phyloP scores from a whole-genome alignment of 805 yeast genomes.

The Jamesozyma gamospora region DNA sequence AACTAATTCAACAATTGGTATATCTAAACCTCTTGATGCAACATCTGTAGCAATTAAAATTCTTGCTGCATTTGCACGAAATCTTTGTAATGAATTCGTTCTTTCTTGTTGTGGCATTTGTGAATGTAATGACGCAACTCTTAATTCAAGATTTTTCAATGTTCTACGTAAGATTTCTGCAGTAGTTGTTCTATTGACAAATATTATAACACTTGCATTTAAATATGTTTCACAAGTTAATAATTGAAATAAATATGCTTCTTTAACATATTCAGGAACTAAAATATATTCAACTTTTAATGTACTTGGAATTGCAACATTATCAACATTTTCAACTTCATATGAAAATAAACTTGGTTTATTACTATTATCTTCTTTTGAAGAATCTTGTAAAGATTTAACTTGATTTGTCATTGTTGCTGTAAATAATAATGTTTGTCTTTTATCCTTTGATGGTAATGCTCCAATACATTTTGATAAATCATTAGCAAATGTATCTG shows the following conservation, averaged over 20 bases:
- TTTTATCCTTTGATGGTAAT: slow-evolving; percentile 56
- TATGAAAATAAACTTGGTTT: slow-evolving; percentile 40
- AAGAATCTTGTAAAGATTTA: slow-evolving; percentile 50
- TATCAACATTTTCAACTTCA: slow-evolving; percentile 36
- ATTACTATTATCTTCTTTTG: slow-evolving; percentile 37
- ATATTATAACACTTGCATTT: slow-evolving; percentile 68
- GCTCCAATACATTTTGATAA: slow-evolving; percentile 60
- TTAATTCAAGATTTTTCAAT: slow-evolving; percentile 57
- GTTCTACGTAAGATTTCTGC: slow-evolving; percentile 83
- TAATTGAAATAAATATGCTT: slow-evolving; percentile 69
- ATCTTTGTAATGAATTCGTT: slow-evolving; percentile 81
- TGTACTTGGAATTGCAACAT: slow-evolving; percentile 72
- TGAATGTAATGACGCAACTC: slow-evolving; percentile 86
- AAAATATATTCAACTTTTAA: slow-evolving; percentile 57
- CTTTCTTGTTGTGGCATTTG: slow-evolving; percentile 91
- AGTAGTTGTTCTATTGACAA: slow-evolving; percentile 82
- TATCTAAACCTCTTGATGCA: slow-evolving; percentile 95
- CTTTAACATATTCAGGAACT: slow-evolving; percentile 82
- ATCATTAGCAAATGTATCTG: slow-evolving; percentile 75
- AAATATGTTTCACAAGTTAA: slow-evolving; percentile 52
- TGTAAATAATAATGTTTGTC: slow-evolving; percentile 88
- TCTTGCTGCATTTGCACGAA: slow-evolving; percentile 89
- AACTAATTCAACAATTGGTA: slow-evolving; percentile 84
- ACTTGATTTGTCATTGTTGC: slow-evolving; percentile 96
- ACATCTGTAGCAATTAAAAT: slow-evolving; percentile 93